Base-by-base conservation (phyloP, 139 green algal genomes). In the Auxenochlorella pyrenoidosa region DNA sequence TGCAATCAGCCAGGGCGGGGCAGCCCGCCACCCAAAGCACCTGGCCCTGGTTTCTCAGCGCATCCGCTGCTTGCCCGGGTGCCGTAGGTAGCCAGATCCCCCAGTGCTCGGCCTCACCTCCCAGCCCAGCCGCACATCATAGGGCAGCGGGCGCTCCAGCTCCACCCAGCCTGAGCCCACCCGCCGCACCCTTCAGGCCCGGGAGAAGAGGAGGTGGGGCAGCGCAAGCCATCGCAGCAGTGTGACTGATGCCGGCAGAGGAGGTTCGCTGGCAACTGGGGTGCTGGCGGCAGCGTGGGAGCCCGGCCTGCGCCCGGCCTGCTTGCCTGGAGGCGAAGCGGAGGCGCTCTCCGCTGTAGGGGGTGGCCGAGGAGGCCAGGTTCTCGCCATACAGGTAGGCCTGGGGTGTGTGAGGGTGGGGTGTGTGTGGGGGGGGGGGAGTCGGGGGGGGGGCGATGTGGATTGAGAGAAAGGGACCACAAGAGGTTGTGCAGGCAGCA, bases 101-200 rank as follows among this genome's bases (percentile, higher is more conserved):
- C 16, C 15, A 24, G 54, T 4, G 13, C 2, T 8, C 16, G 54
- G 15, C 54, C 70, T 76, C 72, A 78, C 72, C 72, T 78, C 18
- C 73, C 73, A 80, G 6, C 28, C 73, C 22, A 80, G 24, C 40
- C 73, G 73, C 41, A 80, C 13, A 41, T 80, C 73, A 28, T 80
- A 80, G 41, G 43, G 73, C 73, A 80, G 41, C 28, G 73, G 73
- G 41, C 73, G 73, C 41, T 80, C 73, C 26, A 80, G 43, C 73
- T 80, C 73, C 26, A 80, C 54, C 73, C 73, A 80, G 26, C 41
- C 41, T 4, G 38, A 0, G 41, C 73, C 73, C 28, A 80, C 73
- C 5, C 41, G 8, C 2, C 12, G 26, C 26, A 80, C 73, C 73
- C 73, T 59, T 41, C 70, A 26, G 73, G 63, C 4, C 63, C 28